phyloP scores from a whole-genome alignment of 345 rosid genomes.

The Boechera retrofracta region DNA sequence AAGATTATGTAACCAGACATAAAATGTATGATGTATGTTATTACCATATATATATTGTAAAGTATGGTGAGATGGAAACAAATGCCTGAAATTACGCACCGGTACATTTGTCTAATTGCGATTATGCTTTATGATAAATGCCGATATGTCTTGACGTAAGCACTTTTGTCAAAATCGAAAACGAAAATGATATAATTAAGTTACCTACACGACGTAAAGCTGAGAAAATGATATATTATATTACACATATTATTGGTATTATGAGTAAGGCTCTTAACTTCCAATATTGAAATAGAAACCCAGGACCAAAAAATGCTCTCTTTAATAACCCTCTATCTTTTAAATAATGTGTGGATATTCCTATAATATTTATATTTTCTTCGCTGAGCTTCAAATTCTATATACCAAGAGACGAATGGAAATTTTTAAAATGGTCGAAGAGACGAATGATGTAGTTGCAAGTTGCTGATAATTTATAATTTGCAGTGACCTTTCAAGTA shows the following conservation, averaged over 20 bases:
- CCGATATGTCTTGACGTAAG: conserved; percentile 30
- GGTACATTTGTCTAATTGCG: conserved; percentile 34
- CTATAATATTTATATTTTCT: neutral
- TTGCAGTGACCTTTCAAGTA: conserved; percentile 11
- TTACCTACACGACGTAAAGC: neutral
- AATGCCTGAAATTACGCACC: conserved; percentile 39
- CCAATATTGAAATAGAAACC: conserved; percentile 5
- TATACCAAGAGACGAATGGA: neutral
- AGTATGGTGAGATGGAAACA: conserved; percentile 35
- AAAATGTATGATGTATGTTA: conserved; percentile 23
- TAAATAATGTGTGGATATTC: neutral
- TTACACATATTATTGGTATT: neutral
- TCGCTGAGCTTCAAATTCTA: neutral
- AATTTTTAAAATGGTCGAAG: neutral
- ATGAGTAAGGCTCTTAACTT: neutral
- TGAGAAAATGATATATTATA: neutral
- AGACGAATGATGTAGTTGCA: neutral
- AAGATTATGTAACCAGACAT: conserved; percentile 29
- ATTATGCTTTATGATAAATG: conserved; percentile 12
- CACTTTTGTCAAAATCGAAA: conserved; percentile 34
- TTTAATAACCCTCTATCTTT: neutral
- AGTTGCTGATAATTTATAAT: neutral
- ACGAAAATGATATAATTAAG: neutral
- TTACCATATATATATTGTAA: conserved; percentile 2
- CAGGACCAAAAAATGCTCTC: neutral